Conservation (phyloP, 1,284 basidiomycete genomes). For the Sanghuangporus baumii region DNA sequence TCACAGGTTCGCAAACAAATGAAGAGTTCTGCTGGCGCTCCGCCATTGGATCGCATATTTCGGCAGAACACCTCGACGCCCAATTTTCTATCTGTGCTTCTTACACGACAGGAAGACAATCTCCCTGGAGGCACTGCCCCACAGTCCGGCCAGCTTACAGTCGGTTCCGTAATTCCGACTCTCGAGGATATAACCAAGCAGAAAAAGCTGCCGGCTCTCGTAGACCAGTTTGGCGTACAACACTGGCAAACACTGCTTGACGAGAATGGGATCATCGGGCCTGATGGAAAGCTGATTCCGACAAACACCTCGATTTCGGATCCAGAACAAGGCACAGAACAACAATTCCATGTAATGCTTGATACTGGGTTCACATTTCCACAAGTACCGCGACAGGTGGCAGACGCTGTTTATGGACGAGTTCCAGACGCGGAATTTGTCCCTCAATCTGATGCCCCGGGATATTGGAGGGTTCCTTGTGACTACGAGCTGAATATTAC, state of each 20-base stretch:
- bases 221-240: constrained; percentile 18
- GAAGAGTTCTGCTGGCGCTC: constrained; percentile 16
- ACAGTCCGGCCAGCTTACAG: constrained; percentile 32
- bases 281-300: constrained; percentile 22
- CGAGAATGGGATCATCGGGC: constrained; percentile 20
- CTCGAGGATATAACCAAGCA: constrained; percentile 19
- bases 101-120: constrained; percentile 19
- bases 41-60: constrained; percentile 25
- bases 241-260: constrained; percentile 23
- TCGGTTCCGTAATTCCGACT: constrained; percentile 21
- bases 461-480: constrained; percentile 23
- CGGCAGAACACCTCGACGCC: constrained; percentile 23
- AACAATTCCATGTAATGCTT: constrained; percentile 20
- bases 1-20: constrained; percentile 26
- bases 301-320: constrained; percentile 17
- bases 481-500: constrained; percentile 24
- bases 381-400: constrained; percentile 19
- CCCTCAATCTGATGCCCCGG: constrained; percentile 5
- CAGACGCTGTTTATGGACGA: constrained; percentile 24
- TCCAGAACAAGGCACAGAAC: constrained; percentile 13
- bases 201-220: constrained; percentile 20
- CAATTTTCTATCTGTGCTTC: constrained; percentile 24
- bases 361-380: constrained; percentile 23
- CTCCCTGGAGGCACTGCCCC: constrained; percentile 13
- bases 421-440: constrained; percentile 21